Evolutionary conservation across 176 grass and related monocot species (phyloP), one percentile per base, ranked within the genome.

Genomic region (Bonia amplexicaulis): DNA sequence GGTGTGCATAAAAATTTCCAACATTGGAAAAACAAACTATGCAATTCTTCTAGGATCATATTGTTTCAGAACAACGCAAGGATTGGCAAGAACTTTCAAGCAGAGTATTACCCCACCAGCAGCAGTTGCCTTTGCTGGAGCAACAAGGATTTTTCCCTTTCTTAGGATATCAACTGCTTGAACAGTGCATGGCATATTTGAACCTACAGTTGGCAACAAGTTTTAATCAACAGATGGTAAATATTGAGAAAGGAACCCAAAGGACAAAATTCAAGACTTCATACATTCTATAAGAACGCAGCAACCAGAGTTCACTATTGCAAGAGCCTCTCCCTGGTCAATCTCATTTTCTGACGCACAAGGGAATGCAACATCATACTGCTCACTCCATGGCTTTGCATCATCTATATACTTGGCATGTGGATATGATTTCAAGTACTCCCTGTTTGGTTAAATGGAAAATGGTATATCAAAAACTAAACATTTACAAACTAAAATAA

Each of bases 261-360:
- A 85, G 60, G 41, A 49, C 17, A 86, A 48, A 65, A 77, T 73
- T 73, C 41, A 94, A 73, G 29, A 73, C 25, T 79, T 20, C 77
- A 66, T 88, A 99, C 97, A 94, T 92, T 99, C 97, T 59, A 99
- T 79, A 71, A 99, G 86, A 89, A 96, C 82, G 37, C 86, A 75
- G 29, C 97, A 99, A 42, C 97, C 93, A 79, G 93, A 94, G 84
- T 86, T 99, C 73, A 91, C 84, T 81, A 99, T 82, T 72, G 89
- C 87, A 85, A 96, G 78, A 51, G 92, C 97, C 78, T 99, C 93
- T 47, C 58, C 77, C 81, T 91, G 93, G 73, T 94, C 93, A 67
- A 96, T 94, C 85, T 99, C 97, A 82, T 99, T 99, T 83, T 99
- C 93, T 80, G 93, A 94, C 66, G 91, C 93, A 91, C 93, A 99